Percentiles rank a stretch among this genome's conserved stretches.
These are phyloP conservation scores for Sugiyamaella valdiviana DNA, from an alignment of 805 yeast species.

Conservation along the genomic window DNA sequence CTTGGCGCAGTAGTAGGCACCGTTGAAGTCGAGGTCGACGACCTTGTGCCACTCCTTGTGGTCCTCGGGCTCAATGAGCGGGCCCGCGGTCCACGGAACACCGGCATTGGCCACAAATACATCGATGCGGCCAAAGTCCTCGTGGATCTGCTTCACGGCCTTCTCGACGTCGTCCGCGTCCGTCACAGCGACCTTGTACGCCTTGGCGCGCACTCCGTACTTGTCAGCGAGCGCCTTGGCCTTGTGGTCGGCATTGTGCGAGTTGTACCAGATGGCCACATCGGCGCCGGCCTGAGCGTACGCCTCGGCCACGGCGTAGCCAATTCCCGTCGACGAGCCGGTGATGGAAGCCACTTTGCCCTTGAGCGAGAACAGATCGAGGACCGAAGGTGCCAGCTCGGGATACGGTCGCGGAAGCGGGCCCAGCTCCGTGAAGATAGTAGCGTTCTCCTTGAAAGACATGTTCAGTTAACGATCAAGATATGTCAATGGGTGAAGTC, in stretches of 20 bases:
- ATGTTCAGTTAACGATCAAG: constrained; percentile 6
- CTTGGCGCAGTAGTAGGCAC: constrained; percentile 75
- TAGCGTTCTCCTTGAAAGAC: constrained; percentile 23
- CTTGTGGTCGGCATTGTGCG: constrained; percentile 56
- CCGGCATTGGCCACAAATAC: constrained; percentile 89
- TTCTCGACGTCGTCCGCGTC: constrained; percentile 44
- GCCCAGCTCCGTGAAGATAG: constrained; percentile 30
- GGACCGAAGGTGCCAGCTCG: constrained; percentile 43
- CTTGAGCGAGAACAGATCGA: constrained; percentile 68
- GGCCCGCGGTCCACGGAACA: constrained; percentile 70
- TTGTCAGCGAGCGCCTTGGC: constrained; percentile 50
- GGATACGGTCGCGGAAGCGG: constrained; percentile 53
- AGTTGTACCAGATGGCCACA: constrained; percentile 63
- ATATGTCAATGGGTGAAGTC: not conserved
- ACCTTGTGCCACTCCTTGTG: constrained; percentile 64
- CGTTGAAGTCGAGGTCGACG: constrained; percentile 68
- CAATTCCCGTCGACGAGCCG: constrained; percentile 84
- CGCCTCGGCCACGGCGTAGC: constrained; percentile 74
- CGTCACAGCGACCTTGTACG: constrained; percentile 57
- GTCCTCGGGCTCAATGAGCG: constrained; percentile 43
- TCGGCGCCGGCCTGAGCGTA: constrained; percentile 85
- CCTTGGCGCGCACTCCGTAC: constrained; percentile 56
- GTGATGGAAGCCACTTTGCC: constrained; percentile 80
- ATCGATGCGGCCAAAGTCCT: constrained; percentile 76
- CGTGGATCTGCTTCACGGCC: constrained; percentile 44